Evolutionary conservation across 164 flowering plant genomes (phyloP), one percentile per base, ranked within the genome.

Genomic region (Chimonanthus praecox): DNA sequence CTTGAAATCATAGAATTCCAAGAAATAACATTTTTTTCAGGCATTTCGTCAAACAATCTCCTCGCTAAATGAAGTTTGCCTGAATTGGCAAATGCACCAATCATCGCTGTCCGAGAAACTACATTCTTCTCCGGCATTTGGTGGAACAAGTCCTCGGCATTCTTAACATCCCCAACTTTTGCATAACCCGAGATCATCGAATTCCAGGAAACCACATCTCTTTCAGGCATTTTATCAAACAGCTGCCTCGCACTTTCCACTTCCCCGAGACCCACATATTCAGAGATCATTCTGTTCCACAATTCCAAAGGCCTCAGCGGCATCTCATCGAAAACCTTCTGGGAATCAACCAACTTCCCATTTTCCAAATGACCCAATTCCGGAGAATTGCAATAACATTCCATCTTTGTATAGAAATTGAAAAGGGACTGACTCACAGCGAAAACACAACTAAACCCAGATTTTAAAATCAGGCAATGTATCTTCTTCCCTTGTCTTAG

Each of bases 1-100:
- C 80, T 64, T 7, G 85, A 78, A 63, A 84, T 83, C 83, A 86
- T 80, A 7, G 81, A 79, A 74, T 80, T 84, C 87, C 89, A 86
- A 46, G 89, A 79, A 79, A 86, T 76, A 70, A 78, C 82, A 71
- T 86, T 85, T 70, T 75, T 86, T 44, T 72, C 50, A 5, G 73
- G 79, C 73, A 69, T 73, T 43, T 51, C 47, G 47, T 69, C 74
- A 50, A 82, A 84, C 48, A 75, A 62, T 45, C 16, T 73, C 72
- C 82, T 78, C 0, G 86, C 80, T 21, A 66, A 71, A 72, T 75
- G 66, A 71, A 83, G 66, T 49, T 78, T 64, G 16, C 82, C 83
- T 16, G 83, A 76, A 70, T 77, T 78, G 9, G 75, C 74, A 65
- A 78, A 73, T 67, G 76, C 83, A 68, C 78, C 73, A 3, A 83